Base-by-base conservation (phyloP, 805 yeast species). In the Wickerhamomyces tratensis region DNA sequence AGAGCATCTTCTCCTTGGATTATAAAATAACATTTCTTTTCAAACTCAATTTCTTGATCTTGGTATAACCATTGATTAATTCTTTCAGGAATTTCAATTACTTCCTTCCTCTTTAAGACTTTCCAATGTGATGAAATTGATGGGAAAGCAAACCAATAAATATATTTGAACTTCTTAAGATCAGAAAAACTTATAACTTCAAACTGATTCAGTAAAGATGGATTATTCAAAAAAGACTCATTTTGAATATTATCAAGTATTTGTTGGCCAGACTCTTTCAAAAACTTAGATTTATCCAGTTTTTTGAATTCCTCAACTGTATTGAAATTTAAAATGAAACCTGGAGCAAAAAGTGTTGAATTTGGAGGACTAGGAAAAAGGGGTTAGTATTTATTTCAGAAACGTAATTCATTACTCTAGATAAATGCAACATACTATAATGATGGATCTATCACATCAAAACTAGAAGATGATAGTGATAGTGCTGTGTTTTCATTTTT, bases 61-160 rank as follows among this genome's bases (percentile, higher is more conserved):
- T 40, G 13, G 46, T 25, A 25, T 46, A 46, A 38, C 51, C 53
- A 49, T 6, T 43, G 26, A 10, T 33, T 40, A 4, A 51, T 47
- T 4, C 29, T 39, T 10, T 42, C 47, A 35, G 48, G 45, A n/a
- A 45, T 39, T 35, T 38, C 35, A n/a, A 41, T 39, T 14, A 50
- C 38, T 1, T 29, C 8, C 4, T 11, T 36, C 7, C 46, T 41
- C 1, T 36, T 20, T 9, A 48, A 36, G 6, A 48, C 36, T 1
- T 39, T 39, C 86, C 87, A 82, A 11, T 64, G 65, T 8, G 77
- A 62, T 35, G 68, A 68, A 33, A 86, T 58, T 1, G 75, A 63
- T 0, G 98, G 97, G 48, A 77, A 78, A 13, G 86, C 82, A 49
- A 86, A 73, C 98, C 99, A 94, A 62, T 93, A 89, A 54, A 75